These are phyloP conservation scores for Dryas octopetala DNA, from an alignment of 306 rosid genomes.

Conservation along the genomic window DNA sequence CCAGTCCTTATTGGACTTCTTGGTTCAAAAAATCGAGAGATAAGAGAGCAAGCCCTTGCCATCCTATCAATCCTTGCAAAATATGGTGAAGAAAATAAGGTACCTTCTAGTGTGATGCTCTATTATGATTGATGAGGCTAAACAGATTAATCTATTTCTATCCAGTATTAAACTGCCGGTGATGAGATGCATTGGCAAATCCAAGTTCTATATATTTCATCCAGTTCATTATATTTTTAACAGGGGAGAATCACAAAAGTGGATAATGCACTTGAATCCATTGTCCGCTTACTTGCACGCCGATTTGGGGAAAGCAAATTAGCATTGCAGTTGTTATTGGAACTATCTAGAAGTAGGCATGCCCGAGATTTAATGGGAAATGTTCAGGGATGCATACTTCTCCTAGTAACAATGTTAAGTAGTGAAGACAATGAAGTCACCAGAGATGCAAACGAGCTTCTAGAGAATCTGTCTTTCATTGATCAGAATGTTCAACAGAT, in stretches of 20 bases:
- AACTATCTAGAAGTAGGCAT: conserved; percentile 40
- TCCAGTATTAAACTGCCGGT: too few species aligned
- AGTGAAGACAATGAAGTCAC: conserved; percentile 54
- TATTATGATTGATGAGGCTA: conserved; percentile 7
- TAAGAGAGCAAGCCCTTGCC: conserved; percentile 44
- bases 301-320: conserved; percentile 52
- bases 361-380: conserved; percentile 50
- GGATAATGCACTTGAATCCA: conserved; percentile 51
- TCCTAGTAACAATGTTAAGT: conserved; percentile 52
- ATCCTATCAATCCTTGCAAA: conserved; percentile 54
- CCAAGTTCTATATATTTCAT: background rate
- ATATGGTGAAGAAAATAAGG: conserved; percentile 60
- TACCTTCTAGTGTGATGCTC: conserved; percentile 23
- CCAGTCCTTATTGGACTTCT: conserved; percentile 55
- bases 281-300: conserved; percentile 67
- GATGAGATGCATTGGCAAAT: background rate
- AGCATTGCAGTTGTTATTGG: conserved; percentile 62
- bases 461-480: conserved; percentile 57
- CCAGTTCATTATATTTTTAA: conserved; percentile 9
- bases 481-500: conserved; percentile 61
- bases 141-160: background rate
- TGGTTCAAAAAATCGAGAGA: conserved; percentile 48
- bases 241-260: conserved; percentile 56
- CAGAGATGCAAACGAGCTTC: conserved; percentile 47
- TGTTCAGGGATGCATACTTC: conserved; percentile 70